Conservation (phyloP, 768 basidiomycete species). For the Lentinula edodes region DNA sequence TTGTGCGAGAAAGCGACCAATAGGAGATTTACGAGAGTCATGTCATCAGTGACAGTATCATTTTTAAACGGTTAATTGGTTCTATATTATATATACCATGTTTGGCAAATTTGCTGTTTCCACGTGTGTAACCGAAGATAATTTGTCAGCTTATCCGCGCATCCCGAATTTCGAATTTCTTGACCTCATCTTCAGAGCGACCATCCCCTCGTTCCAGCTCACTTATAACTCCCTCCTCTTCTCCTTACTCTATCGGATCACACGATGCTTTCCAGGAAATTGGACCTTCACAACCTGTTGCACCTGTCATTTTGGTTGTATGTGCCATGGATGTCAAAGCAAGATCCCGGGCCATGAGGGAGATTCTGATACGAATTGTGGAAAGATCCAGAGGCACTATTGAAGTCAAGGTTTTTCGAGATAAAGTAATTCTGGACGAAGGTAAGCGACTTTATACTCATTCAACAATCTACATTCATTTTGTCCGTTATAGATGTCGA, state of each 20-base stretch:
- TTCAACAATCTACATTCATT: conserved; percentile 1
- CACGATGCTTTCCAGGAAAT: conserved; percentile 37
- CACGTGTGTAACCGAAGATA: neutral
- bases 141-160: neutral
- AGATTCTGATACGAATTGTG: conserved; percentile 86
- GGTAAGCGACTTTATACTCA: conserved; percentile 38
- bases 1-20: neutral
- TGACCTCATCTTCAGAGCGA: conserved; percentile 51
- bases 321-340: conserved; percentile 98
- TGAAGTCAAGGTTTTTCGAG: conserved; percentile 97
- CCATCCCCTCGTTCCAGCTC: conserved; percentile 55
- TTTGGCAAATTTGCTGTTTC: too few species aligned
- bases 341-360: conserved; percentile 90
- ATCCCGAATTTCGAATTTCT: conserved; percentile 33
- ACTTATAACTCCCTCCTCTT: conserved; percentile 62
- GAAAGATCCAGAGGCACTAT: conserved; percentile 78
- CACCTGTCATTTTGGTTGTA: conserved; percentile 72
- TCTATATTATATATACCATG: too few species aligned
- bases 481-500: conserved; percentile 65
- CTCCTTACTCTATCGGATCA: conserved; percentile 67
- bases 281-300: conserved; percentile 9
- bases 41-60: too few species aligned
- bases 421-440: conserved; percentile 98
- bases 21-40: neutral
- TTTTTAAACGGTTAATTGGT: too few species aligned